Percentiles rank a stretch among this genome's conserved stretches.
These are phyloP conservation scores for Penicillium sp. DNA, from an alignment of 2,329 filamentous ascomycete genomes.

Conservation along the genomic window DNA sequence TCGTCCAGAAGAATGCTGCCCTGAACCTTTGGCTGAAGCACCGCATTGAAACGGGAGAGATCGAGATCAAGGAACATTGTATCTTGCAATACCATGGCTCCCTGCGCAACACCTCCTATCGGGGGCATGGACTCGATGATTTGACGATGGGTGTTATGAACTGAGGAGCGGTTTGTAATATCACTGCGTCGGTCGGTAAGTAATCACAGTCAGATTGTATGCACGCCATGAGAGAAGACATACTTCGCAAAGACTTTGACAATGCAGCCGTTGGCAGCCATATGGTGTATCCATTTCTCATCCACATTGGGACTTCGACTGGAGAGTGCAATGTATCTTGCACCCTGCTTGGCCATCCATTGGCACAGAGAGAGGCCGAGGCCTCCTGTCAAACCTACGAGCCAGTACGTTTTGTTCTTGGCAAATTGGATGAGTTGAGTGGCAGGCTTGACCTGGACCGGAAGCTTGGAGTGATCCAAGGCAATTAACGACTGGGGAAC, in stretches of 20 bases:
- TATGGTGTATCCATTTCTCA: constrained; percentile 22
- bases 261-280: constrained; percentile 20
- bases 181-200: constrained; percentile 14
- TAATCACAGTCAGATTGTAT: accelerated
- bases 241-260: constrained; percentile 22
- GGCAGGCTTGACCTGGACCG: constrained; percentile 19
- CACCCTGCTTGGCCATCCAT: constrained; percentile 34
- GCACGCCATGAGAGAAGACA: not conserved
- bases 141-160: constrained; percentile 23
- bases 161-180: constrained; percentile 24
- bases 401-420: constrained; percentile 35
- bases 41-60: constrained; percentile 28
- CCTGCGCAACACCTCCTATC: constrained; percentile 42
- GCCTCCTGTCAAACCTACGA: constrained; percentile 31
- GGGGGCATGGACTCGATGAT: constrained; percentile 36
- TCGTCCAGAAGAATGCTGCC: constrained; percentile 25
- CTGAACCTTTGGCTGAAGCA: constrained; percentile 38
- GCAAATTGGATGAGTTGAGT: constrained; percentile 23
- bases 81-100: constrained; percentile 33
- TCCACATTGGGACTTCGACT: constrained; percentile 33
- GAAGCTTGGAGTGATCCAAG: constrained; percentile 13
- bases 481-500: constrained; percentile 11
- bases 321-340: constrained; percentile 29
- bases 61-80: constrained; percentile 33
- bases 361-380: constrained; percentile 31